These are phyloP conservation scores for Sphenostylis stenocarpa DNA, from an alignment of 306 rosid genomes.

Conservation along the genomic window DNA sequence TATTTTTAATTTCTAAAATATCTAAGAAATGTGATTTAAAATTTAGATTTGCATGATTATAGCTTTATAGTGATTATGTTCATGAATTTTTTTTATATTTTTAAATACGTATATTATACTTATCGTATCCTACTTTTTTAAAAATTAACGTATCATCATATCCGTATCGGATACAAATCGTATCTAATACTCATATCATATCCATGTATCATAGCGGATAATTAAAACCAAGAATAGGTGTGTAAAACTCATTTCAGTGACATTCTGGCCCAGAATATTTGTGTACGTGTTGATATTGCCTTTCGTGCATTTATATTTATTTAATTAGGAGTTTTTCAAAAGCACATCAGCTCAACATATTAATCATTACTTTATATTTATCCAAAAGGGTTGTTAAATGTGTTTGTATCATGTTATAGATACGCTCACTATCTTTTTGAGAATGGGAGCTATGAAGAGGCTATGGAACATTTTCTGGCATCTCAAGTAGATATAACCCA, in stretches of 20 bases:
- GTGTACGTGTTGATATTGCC: neutral
- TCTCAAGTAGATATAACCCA: slow-evolving; percentile 89
- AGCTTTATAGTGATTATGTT: too few relatives aligned
- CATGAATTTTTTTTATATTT: too few relatives aligned
- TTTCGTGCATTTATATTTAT: slow-evolving; percentile 10
- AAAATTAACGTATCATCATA: too few relatives aligned
- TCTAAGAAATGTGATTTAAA: too few relatives aligned
- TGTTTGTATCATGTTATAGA: slow-evolving; percentile 48
- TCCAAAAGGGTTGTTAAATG: slow-evolving; percentile 14
- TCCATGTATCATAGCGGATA: too few relatives aligned
- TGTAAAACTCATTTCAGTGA: slow-evolving; percentile 9
- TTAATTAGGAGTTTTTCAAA: neutral
- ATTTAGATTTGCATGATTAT: too few relatives aligned
- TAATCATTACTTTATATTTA: slow-evolving; percentile 13
- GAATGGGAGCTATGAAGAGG: slow-evolving; percentile 92
- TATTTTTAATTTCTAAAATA: too few relatives aligned
- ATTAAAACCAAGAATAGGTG: slow-evolving; percentile 12
- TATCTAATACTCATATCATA: too few relatives aligned
- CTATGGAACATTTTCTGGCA: slow-evolving; percentile 93
- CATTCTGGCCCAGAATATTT: neutral
- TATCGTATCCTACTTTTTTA: too few relatives aligned
- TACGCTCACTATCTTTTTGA: slow-evolving; percentile 96
- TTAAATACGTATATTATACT: too few relatives aligned
- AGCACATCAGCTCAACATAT: slow-evolving; percentile 3
- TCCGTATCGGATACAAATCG: too few relatives aligned